phyloP scores from a whole-genome alignment of 164 flowering plant genomes.

The Litsea cubeba region DNA sequence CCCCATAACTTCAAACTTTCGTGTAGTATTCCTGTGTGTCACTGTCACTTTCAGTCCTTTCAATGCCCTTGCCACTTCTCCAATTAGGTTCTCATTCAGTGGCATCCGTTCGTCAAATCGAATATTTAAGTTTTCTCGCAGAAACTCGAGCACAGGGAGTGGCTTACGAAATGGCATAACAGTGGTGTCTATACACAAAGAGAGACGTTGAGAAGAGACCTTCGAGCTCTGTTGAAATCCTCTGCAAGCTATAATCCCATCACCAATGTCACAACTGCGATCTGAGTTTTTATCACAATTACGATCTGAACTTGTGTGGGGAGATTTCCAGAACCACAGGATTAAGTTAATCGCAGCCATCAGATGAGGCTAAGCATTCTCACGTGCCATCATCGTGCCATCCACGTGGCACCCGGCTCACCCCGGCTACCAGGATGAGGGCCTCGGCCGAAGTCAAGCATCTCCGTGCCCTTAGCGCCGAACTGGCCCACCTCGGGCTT shows the following conservation, averaged over 20 bases:
- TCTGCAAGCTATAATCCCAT: constrained; percentile 45
- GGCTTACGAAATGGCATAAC: constrained; percentile 49
- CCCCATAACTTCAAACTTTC: constrained; percentile 45
- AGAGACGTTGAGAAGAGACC: constrained; percentile 54
- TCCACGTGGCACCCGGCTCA: too few species aligned
- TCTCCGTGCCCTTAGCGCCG: too few species aligned
- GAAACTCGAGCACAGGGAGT: constrained; percentile 48
- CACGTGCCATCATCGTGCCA: too few species aligned
- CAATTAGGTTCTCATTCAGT: not conserved
- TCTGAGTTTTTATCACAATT: too few species aligned
- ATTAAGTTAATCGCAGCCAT: too few species aligned
- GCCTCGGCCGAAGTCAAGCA: too few species aligned
- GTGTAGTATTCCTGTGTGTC: constrained; percentile 55
- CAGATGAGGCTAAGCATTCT: too few species aligned
- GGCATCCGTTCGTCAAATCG: not conserved
- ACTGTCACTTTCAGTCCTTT: constrained; percentile 53
- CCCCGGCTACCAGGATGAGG: too few species aligned
- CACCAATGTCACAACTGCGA: constrained; percentile 30
- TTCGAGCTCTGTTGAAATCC: constrained; percentile 60
- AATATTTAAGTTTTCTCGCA: constrained; percentile 29
- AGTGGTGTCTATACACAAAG: constrained; percentile 54
- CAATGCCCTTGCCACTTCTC: constrained; percentile 27
- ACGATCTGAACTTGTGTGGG: not conserved
- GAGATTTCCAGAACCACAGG: too few species aligned
- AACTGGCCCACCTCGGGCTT: too few species aligned